Conservation (phyloP, 352 stramenopile genomes). For the Phytophthora constricta region DNA sequence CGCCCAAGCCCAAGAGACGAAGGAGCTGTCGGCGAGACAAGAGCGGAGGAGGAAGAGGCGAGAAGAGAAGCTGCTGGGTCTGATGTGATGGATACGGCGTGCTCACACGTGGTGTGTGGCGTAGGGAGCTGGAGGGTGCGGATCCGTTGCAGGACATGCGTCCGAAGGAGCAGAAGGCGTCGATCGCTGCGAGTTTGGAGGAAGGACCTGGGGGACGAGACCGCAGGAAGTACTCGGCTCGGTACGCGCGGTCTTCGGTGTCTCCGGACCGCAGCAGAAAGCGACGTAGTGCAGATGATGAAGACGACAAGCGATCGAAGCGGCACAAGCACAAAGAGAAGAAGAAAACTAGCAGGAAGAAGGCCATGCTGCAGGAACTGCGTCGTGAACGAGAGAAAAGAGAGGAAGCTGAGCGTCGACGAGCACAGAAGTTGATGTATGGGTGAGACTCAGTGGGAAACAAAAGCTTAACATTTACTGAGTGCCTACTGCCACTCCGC, state of each 20-base stretch:
- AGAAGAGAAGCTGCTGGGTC: background rate
- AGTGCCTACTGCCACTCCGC: too few relatives aligned
- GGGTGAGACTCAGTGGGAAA: too few relatives aligned
- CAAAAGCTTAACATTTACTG: too few relatives aligned
- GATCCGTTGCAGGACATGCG: constrained; percentile 57
- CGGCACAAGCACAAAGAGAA: constrained; percentile 25
- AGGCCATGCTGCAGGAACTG: constrained; percentile 39
- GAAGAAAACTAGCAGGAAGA: constrained; percentile 30
- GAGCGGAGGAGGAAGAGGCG: constrained; percentile 53
- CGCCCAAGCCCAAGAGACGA: constrained; percentile 27
- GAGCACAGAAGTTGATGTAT: constrained; percentile 44
- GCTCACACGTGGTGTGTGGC: too few relatives aligned
- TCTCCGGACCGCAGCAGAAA: constrained; percentile 9
- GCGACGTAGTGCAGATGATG: background rate
- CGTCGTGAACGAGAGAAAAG: constrained; percentile 51
- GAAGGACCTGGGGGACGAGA: constrained; percentile 32
- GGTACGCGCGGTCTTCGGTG: constrained; percentile 32
- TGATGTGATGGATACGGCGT: too few relatives aligned
- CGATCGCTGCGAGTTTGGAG: background rate
- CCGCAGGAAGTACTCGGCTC: constrained; percentile 37
- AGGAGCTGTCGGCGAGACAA: constrained; percentile 17
- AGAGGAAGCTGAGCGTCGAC: constrained; percentile 34
- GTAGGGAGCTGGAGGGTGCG: constrained; percentile 40
- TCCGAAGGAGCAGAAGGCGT: constrained; percentile 20
- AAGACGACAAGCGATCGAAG: constrained; percentile 15